Evolutionary conservation across 805 yeast genomes (phyloP).

Genomic region (Yarrowia hollandica): DNA sequence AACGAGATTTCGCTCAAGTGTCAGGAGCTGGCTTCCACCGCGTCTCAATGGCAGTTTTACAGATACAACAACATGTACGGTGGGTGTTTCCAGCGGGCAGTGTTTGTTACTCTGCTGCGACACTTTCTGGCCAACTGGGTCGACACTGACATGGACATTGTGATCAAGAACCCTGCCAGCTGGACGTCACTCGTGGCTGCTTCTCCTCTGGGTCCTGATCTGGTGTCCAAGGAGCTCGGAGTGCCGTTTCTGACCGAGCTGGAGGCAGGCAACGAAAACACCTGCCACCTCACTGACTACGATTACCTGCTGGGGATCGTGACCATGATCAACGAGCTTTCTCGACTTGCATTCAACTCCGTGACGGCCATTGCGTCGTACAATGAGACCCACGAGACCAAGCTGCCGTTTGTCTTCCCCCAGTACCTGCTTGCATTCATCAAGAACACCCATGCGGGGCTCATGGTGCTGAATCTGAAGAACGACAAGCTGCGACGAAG

Average conservation of each 20-base stretch:
- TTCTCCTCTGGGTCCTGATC: constrained; percentile 8
- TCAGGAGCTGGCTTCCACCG: constrained; percentile 6
- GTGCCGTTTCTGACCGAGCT: constrained; percentile 17
- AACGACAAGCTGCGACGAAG: constrained; percentile 40
- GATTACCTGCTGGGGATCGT: constrained; percentile 40
- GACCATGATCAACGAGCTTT: constrained; percentile 36
- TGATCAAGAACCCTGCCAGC: background rate
- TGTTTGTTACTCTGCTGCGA: background rate
- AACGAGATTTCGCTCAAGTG: background rate
- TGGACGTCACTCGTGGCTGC: constrained; percentile 8
- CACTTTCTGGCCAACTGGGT: constrained; percentile 26
- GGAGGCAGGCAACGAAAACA: constrained; percentile 24
- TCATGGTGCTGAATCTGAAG: constrained; percentile 38
- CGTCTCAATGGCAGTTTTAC: constrained; percentile 26
- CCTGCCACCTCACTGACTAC: constrained; percentile 33
- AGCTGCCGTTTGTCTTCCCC: constrained; percentile 32
- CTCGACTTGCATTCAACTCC: constrained; percentile 38
- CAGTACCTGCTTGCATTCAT: constrained; percentile 33
- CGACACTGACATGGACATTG: background rate
- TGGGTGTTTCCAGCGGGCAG: constrained; percentile 21
- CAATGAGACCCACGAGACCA: constrained; percentile 9
- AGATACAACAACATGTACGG: constrained; percentile 28
- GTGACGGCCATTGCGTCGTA: constrained; percentile 35
- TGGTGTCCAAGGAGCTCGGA: constrained; percentile 16
- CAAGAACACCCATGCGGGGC: constrained; percentile 38